phyloP scores from a whole-genome alignment of 2,329 filamentous ascomycete species.

The Microsporum canis region DNA sequence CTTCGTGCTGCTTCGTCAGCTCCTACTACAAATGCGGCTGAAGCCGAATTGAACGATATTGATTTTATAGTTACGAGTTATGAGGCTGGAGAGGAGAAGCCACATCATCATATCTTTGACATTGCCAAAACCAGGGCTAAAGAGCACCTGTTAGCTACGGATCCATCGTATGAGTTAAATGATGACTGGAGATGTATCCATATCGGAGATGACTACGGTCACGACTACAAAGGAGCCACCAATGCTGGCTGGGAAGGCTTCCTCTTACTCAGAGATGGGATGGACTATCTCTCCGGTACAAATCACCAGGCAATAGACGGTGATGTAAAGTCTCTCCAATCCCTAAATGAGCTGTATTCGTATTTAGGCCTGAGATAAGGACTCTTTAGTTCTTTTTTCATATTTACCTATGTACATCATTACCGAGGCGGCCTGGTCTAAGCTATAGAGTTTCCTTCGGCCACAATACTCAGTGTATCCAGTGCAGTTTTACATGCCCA shows the following conservation, averaged over 20 bases:
- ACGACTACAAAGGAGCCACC: slow-evolving; percentile 31
- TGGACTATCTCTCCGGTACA: neutral
- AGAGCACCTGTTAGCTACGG: slow-evolving; percentile 10
- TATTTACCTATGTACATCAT: neutral
- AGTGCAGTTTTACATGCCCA: slow-evolving; percentile 34
- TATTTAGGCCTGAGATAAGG: slow-evolving; percentile 2
- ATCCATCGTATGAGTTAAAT: neutral
- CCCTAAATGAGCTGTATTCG: slow-evolving; percentile 9
- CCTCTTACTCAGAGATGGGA: slow-evolving; percentile 12
- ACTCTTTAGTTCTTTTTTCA: neutral
- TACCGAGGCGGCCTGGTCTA: neutral
- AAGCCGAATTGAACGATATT: slow-evolving; percentile 23
- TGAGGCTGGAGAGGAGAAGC: slow-evolving; percentile 37
- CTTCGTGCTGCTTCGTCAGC: slow-evolving; percentile 14
- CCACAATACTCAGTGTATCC: slow-evolving; percentile 31
- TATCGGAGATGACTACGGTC: slow-evolving; percentile 35
- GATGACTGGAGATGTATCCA: slow-evolving; percentile 24
- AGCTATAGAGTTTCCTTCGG: slow-evolving; percentile 7
- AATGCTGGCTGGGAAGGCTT: slow-evolving; percentile 29
- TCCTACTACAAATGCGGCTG: slow-evolving; percentile 14
- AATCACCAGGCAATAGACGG: neutral
- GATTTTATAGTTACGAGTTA: slow-evolving; percentile 39
- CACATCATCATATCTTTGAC: slow-evolving; percentile 30
- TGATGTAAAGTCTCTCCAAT: slow-evolving; percentile 5
- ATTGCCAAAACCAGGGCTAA: slow-evolving; percentile 26